Evolutionary conservation across 148 eudicot species (phyloP).

Genomic region (Arbutus unedo): DNA sequence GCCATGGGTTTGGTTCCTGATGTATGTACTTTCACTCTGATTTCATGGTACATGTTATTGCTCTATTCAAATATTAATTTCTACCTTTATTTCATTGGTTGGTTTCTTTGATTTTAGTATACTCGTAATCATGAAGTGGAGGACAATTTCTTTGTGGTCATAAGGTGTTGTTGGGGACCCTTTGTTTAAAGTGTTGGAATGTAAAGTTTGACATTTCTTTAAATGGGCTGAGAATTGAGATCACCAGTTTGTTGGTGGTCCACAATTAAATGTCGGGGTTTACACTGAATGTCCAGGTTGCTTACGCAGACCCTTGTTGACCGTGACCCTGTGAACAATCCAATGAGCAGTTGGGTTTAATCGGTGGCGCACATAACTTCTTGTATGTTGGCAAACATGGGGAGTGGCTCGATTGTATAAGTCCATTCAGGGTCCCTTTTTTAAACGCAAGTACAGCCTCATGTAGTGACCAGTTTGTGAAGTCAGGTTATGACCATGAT

Average conservation of each 20-base stretch:
- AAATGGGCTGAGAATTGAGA: background rate
- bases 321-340: background rate
- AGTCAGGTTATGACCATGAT: background rate
- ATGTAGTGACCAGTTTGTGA: background rate
- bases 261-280: background rate
- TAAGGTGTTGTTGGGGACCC: background rate
- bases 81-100: background rate
- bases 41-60: background rate
- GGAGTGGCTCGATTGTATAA: background rate
- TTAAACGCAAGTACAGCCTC: background rate
- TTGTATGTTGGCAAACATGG: background rate
- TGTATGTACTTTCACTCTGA: slow-evolving; percentile 42
- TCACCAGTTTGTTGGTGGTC: background rate
- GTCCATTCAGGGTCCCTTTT: background rate
- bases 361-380: background rate
- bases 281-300: background rate
- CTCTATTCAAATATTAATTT: background rate
- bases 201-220: background rate
- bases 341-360: background rate
- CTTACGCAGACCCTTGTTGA: background rate
- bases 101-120: background rate
- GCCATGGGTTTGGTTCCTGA: slow-evolving; percentile 93
- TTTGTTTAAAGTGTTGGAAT: background rate
- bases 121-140: background rate
- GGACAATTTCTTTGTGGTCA: background rate